phyloP scores from a whole-genome alignment of 1,284 basidiomycete species.

The Leccinum pachyderme region DNA sequence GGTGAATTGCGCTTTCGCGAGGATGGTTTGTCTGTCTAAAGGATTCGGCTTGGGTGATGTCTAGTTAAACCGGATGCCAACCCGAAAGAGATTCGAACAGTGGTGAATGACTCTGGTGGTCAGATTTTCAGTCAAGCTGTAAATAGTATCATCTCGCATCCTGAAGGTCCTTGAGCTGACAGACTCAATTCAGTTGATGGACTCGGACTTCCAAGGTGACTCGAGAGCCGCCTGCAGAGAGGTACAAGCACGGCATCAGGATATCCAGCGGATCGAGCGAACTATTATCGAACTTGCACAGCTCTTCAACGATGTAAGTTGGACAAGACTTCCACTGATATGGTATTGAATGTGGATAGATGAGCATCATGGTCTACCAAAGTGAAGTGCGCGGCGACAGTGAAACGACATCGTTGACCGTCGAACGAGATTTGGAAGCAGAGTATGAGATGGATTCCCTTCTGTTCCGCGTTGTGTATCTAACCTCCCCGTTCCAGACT shows the following conservation, averaged over 20 bases:
- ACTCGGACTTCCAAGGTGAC: constrained; percentile 87
- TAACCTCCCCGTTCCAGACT: constrained; percentile 45
- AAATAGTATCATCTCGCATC: constrained; percentile 30
- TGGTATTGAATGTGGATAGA: constrained; percentile 43
- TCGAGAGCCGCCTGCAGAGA: constrained; percentile 91
- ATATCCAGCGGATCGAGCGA: constrained; percentile 92
- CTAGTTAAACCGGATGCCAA: constrained; percentile 95
- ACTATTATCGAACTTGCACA: constrained; percentile 92
- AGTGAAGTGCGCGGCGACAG: constrained; percentile 37
- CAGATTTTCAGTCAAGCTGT: constrained; percentile 97
- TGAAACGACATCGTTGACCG: constrained; percentile 70
- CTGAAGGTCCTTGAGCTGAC: background rate
- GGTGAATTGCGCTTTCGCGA: constrained; percentile 33
- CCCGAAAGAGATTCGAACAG: constrained; percentile 85
- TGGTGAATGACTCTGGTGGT: constrained; percentile 79
- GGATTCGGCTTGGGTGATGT: constrained; percentile 5
- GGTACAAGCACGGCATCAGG: constrained; percentile 94
- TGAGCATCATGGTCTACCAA: constrained; percentile 49
- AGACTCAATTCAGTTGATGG: constrained; percentile 62
- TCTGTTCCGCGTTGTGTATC: constrained; percentile 4
- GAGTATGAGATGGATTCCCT: constrained; percentile 48
- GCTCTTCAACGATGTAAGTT: constrained; percentile 86
- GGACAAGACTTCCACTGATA: background rate
- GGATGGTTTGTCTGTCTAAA: background rate
- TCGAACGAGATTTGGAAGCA: constrained; percentile 78